phyloP scores from a whole-genome alignment of 2,329 filamentous ascomycete species.

The Apiospora marii region DNA sequence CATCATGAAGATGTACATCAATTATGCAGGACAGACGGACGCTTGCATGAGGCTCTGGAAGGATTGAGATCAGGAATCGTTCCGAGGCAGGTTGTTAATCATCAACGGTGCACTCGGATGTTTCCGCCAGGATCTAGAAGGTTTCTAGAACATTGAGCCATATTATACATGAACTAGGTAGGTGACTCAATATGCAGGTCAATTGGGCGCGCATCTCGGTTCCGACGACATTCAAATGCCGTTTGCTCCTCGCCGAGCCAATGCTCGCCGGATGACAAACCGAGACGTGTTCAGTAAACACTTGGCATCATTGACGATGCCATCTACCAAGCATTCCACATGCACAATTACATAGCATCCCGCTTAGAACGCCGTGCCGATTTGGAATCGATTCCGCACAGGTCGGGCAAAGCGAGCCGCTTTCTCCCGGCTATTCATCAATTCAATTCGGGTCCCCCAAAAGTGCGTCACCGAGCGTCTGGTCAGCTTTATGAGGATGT shows the following conservation, averaged over 20 bases:
- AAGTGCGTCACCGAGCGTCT: neutral
- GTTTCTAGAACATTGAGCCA: neutral
- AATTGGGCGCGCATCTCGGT: neutral
- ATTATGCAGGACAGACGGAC: neutral
- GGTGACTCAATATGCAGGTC: neutral
- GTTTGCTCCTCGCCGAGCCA: neutral
- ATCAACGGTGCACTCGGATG: neutral
- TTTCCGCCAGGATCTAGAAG: neutral
- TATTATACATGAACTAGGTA: too few species aligned
- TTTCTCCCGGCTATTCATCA: neutral
- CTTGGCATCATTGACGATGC: neutral
- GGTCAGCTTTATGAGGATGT: too few species aligned
- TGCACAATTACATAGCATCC: neutral
- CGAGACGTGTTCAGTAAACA: neutral
- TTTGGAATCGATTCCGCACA: neutral
- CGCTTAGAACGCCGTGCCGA: neutral
- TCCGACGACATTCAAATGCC: neutral
- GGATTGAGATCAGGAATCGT: neutral
- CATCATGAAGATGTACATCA: neutral
- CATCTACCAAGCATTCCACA: neutral
- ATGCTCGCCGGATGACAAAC: slow-evolving; percentile 5
- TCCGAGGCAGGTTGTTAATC: neutral
- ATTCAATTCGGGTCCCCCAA: neutral
- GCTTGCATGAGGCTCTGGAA: neutral
- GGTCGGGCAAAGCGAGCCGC: neutral